Conservation (phyloP, 1,284 basidiomycete genomes). For the Irpex lacteus region DNA sequence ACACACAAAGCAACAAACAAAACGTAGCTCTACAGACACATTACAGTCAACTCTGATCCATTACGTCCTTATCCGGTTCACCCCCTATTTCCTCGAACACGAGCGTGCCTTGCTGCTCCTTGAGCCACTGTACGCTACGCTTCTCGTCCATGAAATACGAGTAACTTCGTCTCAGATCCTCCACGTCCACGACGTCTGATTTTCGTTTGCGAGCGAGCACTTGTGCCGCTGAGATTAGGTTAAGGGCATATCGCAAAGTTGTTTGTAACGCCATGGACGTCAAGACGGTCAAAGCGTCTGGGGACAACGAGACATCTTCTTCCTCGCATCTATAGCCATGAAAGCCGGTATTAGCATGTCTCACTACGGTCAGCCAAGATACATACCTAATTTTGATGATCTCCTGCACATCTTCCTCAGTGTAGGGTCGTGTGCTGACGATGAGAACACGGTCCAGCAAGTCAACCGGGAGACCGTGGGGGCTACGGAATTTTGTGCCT, state of each 20-base stretch:
- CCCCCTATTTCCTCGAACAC: constrained; percentile 65
- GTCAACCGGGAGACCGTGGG: constrained; percentile 94
- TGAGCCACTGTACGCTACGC: constrained; percentile 92
- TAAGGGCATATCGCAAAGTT: constrained; percentile 86
- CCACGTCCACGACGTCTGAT: constrained; percentile 72
- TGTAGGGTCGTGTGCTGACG: constrained; percentile 91
- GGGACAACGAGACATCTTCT: constrained; percentile 88
- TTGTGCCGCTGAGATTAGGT: constrained; percentile 89
- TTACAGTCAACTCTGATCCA: constrained; percentile 31
- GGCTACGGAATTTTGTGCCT: constrained; percentile 91
- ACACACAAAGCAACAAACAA: constrained; percentile 6
- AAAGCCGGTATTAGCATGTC: constrained; percentile 4
- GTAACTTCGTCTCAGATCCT: constrained; percentile 84
- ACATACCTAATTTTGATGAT: constrained; percentile 90
- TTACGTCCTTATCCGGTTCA: constrained; percentile 25
- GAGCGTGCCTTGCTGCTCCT: constrained; percentile 74
- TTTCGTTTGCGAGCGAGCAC: constrained; percentile 83
- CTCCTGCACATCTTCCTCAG: constrained; percentile 81
- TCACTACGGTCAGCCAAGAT: constrained; percentile 1
- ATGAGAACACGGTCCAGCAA: constrained; percentile 94
- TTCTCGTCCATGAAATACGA: constrained; percentile 95
- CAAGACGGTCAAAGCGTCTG: constrained; percentile 75
- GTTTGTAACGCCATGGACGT: constrained; percentile 86
- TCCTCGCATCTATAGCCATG: constrained; percentile 74
- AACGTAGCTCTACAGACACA: not conserved